Evolutionary conservation across 2,329 filamentous ascomycete genomes (phyloP).

Genomic region (Pseudogymnoascus pannorum): DNA sequence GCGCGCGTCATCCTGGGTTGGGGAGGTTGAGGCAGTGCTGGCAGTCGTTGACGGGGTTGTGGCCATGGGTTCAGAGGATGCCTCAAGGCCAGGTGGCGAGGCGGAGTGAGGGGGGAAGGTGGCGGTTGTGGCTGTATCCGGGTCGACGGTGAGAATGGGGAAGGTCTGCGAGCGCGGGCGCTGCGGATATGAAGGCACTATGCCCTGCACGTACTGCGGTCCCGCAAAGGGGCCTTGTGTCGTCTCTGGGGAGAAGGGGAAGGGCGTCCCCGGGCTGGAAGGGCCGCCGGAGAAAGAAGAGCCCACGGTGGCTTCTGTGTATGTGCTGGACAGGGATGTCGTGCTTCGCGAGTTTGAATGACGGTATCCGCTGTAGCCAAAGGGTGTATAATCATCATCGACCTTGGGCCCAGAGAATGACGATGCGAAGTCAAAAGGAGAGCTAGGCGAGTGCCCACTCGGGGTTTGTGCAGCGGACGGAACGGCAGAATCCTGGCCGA

Average conservation of each 20-base stretch:
- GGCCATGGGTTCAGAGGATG: conserved; percentile 42
- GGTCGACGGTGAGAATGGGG: conserved; percentile 60
- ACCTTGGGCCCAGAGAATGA: conserved; percentile 61
- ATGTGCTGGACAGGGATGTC: conserved; percentile 60
- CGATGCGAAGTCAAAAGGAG: conserved; percentile 61
- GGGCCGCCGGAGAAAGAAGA: conserved; percentile 65
- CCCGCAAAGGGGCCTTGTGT: conserved; percentile 60
- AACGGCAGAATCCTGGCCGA: conserved; percentile 46
- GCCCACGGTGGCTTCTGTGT: conserved; percentile 51
- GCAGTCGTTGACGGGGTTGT: conserved; percentile 37
- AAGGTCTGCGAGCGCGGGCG: conserved; percentile 85
- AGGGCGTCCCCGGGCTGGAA: conserved; percentile 67
- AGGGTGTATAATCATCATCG: conserved; percentile 58
- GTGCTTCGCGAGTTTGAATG: conserved; percentile 60
- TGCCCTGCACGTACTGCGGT: conserved; percentile 42
- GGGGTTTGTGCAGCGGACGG: conserved; percentile 55
- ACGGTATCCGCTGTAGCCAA: conserved; percentile 45
- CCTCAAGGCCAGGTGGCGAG: conserved; percentile 39
- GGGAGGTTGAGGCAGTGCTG: conserved; percentile 46
- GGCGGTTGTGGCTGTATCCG: conserved; percentile 22
- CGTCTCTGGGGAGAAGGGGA: conserved; percentile 68
- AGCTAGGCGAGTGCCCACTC: conserved; percentile 63
- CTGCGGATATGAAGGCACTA: conserved; percentile 47
- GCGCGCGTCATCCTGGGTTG: conserved; percentile 78
- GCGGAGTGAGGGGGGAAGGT: conserved; percentile 33